These are phyloP conservation scores for Ascochyta koolunga DNA, from an alignment of 2,329 filamentous ascomycete genomes.

Conservation along the genomic window DNA sequence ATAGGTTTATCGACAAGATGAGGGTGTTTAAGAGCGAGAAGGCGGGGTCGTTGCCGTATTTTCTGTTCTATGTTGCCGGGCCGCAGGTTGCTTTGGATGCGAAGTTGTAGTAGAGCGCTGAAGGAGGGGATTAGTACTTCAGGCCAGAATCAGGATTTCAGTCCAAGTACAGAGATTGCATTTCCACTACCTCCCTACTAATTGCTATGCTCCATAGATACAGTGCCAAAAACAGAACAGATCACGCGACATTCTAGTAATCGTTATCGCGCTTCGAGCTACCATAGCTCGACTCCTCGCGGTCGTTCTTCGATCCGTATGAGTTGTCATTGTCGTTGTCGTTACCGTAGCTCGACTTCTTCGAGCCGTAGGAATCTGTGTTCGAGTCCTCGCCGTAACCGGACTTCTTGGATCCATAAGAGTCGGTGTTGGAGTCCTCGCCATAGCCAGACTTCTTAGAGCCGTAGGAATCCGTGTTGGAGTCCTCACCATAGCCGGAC, in stretches of 20 bases:
- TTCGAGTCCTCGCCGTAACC: not conserved
- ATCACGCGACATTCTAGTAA: not conserved
- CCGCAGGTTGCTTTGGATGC: not conserved
- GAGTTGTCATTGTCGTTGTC: not conserved
- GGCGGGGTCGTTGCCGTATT: slow-evolving; percentile 16
- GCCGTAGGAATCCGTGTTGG: not conserved
- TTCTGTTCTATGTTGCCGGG: slow-evolving; percentile 19
- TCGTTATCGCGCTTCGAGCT: slow-evolving; percentile 13
- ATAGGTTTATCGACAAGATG: slow-evolving; percentile 16
- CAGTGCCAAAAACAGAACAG: no score
- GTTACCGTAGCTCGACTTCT: not conserved
- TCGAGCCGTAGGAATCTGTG: not conserved
- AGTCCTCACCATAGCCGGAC: slow-evolving; percentile 3
- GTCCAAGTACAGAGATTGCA: no score
- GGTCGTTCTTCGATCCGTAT: slow-evolving; percentile 2
- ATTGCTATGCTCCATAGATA: no score
- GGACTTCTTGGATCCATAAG: slow-evolving; percentile 3
- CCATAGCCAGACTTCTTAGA: slow-evolving; percentile 9
- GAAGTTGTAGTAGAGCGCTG: not conserved
- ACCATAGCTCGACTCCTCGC: slow-evolving; percentile 1
- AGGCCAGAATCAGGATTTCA: no score
- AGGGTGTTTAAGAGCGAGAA: slow-evolving; percentile 21
- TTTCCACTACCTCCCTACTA: no score
- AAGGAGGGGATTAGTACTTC: no score
- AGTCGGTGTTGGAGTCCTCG: not conserved